Conservation (phyloP, 495 filamentous ascomycete genomes). For the Glonium stellatum region DNA sequence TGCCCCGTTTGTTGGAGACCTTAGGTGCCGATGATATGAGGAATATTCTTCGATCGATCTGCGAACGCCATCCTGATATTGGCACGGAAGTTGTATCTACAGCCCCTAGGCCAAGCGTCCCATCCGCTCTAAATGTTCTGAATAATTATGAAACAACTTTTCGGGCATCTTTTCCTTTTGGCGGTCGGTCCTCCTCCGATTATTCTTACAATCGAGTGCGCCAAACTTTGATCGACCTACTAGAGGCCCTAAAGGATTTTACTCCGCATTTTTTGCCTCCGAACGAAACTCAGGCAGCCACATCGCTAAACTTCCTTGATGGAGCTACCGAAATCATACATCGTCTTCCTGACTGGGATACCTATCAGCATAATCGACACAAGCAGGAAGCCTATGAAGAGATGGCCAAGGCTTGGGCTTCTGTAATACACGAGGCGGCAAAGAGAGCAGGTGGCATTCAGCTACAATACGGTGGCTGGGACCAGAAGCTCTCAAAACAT, state of each 20-base stretch:
- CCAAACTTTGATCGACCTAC: conserved; percentile 67
- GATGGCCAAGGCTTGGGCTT: conserved; percentile 83
- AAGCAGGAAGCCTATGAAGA: conserved; percentile 95
- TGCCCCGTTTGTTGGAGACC: conserved; percentile 84
- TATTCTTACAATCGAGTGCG: conserved; percentile 93
- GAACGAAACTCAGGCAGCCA: conserved; percentile 69
- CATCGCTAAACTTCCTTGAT: conserved; percentile 79
- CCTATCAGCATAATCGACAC: conserved; percentile 76
- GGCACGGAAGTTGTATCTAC: conserved; percentile 74
- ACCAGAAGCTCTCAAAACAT: conserved; percentile 79
- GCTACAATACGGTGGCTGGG: conserved; percentile 89
- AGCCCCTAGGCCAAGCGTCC: conserved; percentile 76
- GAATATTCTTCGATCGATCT: conserved; percentile 75
- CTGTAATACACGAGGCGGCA: conserved; percentile 84
- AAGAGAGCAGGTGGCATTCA: conserved; percentile 88
- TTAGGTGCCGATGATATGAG: conserved; percentile 76
- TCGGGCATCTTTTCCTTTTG: conserved; percentile 77
- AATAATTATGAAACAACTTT: conserved; percentile 71
- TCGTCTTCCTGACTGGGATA: conserved; percentile 78
- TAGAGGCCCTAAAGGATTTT: conserved; percentile 87
- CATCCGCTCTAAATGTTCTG: conserved; percentile 71
- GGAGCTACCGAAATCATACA: conserved; percentile 85
- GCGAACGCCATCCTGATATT: conserved; percentile 77
- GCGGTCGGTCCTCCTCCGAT: conserved; percentile 72
- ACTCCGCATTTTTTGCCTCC: conserved; percentile 93